These are phyloP conservation scores for Solanum habrochaites DNA, from an alignment of 257 asterid genomes.

Conservation along the genomic window DNA sequence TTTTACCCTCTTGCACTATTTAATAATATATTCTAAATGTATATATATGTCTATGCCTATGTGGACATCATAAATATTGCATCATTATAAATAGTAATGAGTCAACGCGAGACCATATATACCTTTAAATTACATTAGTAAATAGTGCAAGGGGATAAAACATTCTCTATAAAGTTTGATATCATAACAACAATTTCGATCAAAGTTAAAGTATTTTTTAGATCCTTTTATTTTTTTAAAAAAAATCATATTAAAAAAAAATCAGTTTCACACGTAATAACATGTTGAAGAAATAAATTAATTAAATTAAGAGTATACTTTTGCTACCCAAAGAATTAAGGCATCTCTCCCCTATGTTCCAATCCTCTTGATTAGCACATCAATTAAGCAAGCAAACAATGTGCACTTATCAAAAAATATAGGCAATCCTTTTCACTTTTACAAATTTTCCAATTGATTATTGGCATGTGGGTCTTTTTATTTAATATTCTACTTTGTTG, in stretches of 20 bases:
- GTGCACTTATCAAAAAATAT: background rate
- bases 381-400: background rate
- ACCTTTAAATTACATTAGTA: no score
- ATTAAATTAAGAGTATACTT: background rate
- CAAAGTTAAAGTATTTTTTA: no score
- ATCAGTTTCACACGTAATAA: background rate
- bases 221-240: no score
- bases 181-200: no score
- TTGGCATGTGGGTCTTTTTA: background rate
- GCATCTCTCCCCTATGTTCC: constrained; percentile 35
- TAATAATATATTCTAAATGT: no score
- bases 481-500: background rate
- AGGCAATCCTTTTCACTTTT: background rate
- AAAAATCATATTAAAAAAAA: background rate
- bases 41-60: no score
- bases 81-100: no score
- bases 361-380: constrained; percentile 26
- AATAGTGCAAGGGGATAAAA: no score
- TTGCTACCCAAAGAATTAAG: constrained; percentile 7
- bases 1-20: no score
- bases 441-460: background rate
- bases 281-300: background rate
- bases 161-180: no score
- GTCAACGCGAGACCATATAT: no score
- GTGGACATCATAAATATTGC: no score